phyloP scores from a whole-genome alignment of 2,329 filamentous ascomycete species.

The Stemphylium lycopersici region DNA sequence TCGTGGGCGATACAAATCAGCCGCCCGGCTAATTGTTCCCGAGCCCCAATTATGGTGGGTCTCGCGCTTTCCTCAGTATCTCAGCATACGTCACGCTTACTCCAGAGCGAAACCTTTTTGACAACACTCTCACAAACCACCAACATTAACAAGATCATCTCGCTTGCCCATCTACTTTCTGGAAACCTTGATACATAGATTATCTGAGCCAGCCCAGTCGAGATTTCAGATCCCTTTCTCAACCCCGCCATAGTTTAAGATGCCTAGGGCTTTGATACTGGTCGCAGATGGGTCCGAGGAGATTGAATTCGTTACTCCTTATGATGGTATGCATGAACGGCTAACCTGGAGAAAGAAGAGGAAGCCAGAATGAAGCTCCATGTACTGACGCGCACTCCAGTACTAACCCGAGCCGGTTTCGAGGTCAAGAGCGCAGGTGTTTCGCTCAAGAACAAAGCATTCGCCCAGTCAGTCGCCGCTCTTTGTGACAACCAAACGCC shows the following conservation, averaged over 20 bases:
- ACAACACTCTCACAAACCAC: not conserved
- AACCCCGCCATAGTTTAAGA: conserved; percentile 10
- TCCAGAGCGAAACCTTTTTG: not conserved
- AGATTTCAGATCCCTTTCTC: not conserved
- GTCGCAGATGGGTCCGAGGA: conserved; percentile 50
- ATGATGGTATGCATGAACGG: conserved; percentile 40
- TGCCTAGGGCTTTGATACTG: conserved; percentile 47
- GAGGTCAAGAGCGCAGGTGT: conserved; percentile 46
- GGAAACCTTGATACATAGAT: not conserved
- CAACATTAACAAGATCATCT: not conserved
- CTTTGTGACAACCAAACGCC: not conserved
- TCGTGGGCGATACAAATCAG: not conserved
- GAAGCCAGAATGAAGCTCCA: not conserved
- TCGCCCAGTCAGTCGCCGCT: conserved; percentile 35
- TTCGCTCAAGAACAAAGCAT: conserved; percentile 38
- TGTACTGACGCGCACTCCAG: conserved; percentile 20
- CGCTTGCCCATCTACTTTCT: not conserved
- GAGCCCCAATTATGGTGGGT: not conserved
- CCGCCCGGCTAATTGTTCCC: not conserved
- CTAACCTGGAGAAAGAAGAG: not conserved
- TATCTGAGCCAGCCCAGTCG: not conserved
- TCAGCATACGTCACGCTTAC: conserved; percentile 17
- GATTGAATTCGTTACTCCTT: conserved; percentile 51
- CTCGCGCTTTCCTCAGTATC: conserved; percentile 5
- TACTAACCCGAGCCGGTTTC: conserved; percentile 48